Evolutionary conservation across 352 stramenopile genomes (phyloP).

Genomic region (Phytophthora pluvialis): DNA sequence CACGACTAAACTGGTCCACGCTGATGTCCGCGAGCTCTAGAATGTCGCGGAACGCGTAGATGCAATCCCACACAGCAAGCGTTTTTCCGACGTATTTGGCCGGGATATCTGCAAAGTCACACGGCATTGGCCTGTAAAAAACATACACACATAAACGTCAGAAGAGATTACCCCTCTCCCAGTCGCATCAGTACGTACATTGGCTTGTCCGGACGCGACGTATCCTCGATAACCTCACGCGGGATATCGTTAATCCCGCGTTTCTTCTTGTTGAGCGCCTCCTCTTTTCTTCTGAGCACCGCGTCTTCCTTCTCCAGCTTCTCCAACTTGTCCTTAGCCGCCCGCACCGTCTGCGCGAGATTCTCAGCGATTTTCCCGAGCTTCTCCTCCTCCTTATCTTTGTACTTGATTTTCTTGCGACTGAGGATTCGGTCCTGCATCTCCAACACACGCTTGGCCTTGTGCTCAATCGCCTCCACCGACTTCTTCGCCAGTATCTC

Average conservation of each 20-base stretch:
- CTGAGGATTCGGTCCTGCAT: constrained; percentile 90
- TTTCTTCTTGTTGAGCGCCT: constrained; percentile 85
- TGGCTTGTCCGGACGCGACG: constrained; percentile 57
- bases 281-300: constrained; percentile 78
- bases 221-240: constrained; percentile 45
- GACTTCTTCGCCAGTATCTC: constrained; percentile 76
- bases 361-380: constrained; percentile 82
- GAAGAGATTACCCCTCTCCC: not conserved
- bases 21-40: constrained; percentile 67
- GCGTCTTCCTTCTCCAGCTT: constrained; percentile 90
- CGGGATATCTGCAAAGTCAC: constrained; percentile 60
- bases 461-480: constrained; percentile 82
- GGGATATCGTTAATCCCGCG: constrained; percentile 58
- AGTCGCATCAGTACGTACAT: constrained; percentile 49
- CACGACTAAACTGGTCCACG: constrained; percentile 68
- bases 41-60: constrained; percentile 76
- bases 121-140: constrained; percentile 52
- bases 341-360: constrained; percentile 75
- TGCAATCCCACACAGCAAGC: constrained; percentile 79
- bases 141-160: constrained; percentile 9
- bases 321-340: constrained; percentile 82
- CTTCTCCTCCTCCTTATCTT: constrained; percentile 90
- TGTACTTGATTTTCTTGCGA: constrained; percentile 90
- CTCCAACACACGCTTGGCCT: constrained; percentile 85
- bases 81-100: constrained; percentile 54